These are phyloP conservation scores for Alternaria sp. DNA, from an alignment of 2,329 filamentous ascomycete species.

Conservation along the genomic window DNA sequence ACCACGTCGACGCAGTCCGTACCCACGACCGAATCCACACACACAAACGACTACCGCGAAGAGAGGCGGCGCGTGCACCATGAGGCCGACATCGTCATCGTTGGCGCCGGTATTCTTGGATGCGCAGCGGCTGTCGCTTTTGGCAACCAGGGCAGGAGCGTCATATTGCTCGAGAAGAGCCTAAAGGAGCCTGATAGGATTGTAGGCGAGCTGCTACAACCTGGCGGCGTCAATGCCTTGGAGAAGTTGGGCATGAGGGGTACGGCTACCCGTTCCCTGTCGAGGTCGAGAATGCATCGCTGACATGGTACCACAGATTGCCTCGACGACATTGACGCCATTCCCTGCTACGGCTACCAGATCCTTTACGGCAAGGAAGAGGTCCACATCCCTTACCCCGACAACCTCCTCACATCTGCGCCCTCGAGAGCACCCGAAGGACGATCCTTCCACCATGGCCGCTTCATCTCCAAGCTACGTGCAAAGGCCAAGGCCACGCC, in stretches of 20 bases:
- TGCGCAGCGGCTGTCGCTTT: conserved; percentile 86
- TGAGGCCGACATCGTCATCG: conserved; percentile 83
- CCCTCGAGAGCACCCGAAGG: conserved; percentile 67
- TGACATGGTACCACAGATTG: conserved; percentile 63
- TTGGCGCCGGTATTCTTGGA: conserved; percentile 90
- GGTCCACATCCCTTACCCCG: conserved; percentile 82
- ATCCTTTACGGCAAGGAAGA: conserved; percentile 81
- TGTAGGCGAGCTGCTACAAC: conserved; percentile 93
- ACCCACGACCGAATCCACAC: conserved; percentile 22
- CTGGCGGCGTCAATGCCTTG: conserved; percentile 85
- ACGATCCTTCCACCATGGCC: conserved; percentile 89
- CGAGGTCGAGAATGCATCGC: not conserved
- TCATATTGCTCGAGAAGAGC: conserved; percentile 87
- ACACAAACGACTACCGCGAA: conserved; percentile 46
- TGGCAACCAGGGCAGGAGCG: conserved; percentile 87
- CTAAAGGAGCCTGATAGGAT: conserved; percentile 95
- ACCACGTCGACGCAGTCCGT: conserved; percentile 22
- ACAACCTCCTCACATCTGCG: conserved; percentile 57
- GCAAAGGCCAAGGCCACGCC: conserved; percentile 75
- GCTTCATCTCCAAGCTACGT: conserved; percentile 86
- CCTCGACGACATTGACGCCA: conserved; percentile 86
- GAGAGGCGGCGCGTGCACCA: conserved; percentile 64
- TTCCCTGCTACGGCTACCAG: conserved; percentile 85
- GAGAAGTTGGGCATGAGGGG: conserved; percentile 76
- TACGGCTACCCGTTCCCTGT: conserved; percentile 5